phyloP scores from a whole-genome alignment of 352 stramenopile genomes.

The Pythium brassicae region DNA sequence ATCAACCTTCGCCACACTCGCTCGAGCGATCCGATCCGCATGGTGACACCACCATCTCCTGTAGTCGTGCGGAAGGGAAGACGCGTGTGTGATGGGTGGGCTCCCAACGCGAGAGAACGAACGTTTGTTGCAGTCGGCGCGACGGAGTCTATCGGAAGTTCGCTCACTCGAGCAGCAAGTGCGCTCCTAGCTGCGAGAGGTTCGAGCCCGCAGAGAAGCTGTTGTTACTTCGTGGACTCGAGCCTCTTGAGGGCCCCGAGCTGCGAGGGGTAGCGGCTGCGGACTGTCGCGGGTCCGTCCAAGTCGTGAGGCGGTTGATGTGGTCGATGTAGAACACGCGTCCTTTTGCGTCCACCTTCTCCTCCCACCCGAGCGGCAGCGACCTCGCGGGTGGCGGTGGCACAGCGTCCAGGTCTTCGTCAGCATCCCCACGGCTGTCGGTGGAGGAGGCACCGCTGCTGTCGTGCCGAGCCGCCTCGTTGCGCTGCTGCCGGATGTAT shows the following conservation, averaged over 20 bases:
- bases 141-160: neutral
- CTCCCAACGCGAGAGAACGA: neutral
- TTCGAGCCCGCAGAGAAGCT: constrained; percentile 6
- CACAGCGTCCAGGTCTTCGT: neutral
- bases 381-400: constrained; percentile 7
- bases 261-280: neutral
- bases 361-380: constrained; percentile 67
- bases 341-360: constrained; percentile 64
- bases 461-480: constrained; percentile 22
- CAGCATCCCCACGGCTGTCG: constrained; percentile 1
- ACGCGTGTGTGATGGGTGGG: no score
- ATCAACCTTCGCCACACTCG: neutral
- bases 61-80: no score
- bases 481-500: constrained; percentile 71
- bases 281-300: constrained; percentile 41
- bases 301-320: constrained; percentile 69
- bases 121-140: neutral
- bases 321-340: constrained; percentile 74
- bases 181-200: constrained; percentile 10
- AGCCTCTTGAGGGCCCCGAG: neutral
- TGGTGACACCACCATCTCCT: no score
- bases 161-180: constrained; percentile 10
- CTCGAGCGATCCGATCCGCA: no score
- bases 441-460: neutral
- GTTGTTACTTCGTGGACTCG: constrained; percentile 7